phyloP scores from a whole-genome alignment of 805 yeast genomes.

The Ogataea henricii region DNA sequence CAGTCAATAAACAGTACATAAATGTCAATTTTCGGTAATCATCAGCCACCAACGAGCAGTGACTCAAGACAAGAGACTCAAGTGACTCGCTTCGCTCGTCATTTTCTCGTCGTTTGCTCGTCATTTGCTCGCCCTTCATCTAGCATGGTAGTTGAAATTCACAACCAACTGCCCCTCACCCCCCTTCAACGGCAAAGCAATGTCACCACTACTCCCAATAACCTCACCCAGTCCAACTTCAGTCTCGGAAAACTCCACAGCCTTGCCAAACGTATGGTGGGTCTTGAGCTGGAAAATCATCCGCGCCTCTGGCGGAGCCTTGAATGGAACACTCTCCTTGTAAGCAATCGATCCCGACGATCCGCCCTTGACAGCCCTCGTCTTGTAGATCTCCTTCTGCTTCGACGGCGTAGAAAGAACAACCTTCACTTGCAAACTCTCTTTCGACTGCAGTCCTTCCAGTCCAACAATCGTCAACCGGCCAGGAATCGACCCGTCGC shows the following conservation, averaged over 20 bases:
- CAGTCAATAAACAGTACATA: too few species aligned
- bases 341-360: constrained; percentile 49
- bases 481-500: constrained; percentile 51
- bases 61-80: too few species aligned
- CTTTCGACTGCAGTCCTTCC: constrained; percentile 21
- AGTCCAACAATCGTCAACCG: constrained; percentile 49
- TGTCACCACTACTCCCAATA: constrained; percentile 46
- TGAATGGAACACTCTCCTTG: constrained; percentile 69
- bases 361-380: constrained; percentile 56
- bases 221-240: constrained; percentile 53
- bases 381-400: constrained; percentile 62
- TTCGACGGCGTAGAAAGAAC: constrained; percentile 40
- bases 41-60: neutral
- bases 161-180: constrained; percentile 43
- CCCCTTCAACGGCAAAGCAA: constrained; percentile 39
- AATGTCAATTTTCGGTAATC: too few species aligned
- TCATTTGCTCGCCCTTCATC: neutral
- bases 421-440: constrained; percentile 53
- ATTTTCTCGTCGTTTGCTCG: too few species aligned
- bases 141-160: constrained; percentile 37
- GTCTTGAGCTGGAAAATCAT: constrained; percentile 62
- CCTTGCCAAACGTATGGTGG: constrained; percentile 74
- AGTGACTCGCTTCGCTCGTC: neutral
- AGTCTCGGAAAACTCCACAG: constrained; percentile 61
- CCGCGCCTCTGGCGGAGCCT: constrained; percentile 61